These are phyloP conservation scores for Neospermospora avenae DNA, from an alignment of 2,329 filamentous ascomycete species.

Conservation along the genomic window DNA sequence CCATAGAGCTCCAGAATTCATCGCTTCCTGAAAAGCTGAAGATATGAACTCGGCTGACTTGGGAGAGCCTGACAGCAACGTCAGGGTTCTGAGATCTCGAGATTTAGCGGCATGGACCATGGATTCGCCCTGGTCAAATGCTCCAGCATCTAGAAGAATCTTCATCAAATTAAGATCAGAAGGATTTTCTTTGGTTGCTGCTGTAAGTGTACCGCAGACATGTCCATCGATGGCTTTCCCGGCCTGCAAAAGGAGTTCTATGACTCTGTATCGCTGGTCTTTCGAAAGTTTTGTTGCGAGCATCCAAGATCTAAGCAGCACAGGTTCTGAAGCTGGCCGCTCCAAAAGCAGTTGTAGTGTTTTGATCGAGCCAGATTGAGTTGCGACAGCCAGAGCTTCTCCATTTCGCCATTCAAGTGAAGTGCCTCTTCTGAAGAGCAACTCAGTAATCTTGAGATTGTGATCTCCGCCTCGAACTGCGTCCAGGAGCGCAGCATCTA, in stretches of 20 bases:
- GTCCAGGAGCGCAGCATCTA: constrained; percentile 16
- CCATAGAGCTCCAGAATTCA: constrained; percentile 49
- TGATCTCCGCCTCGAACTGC: constrained; percentile 16
- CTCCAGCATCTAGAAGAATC: constrained; percentile 48
- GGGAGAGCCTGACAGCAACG: constrained; percentile 9
- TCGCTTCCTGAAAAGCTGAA: constrained; percentile 45
- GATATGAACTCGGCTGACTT: constrained; percentile 33
- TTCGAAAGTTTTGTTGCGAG: constrained; percentile 6
- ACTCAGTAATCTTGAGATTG: constrained; percentile 6
- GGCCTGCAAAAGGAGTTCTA: constrained; percentile 16
- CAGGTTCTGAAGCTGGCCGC: constrained; percentile 1
- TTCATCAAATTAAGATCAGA: constrained; percentile 38
- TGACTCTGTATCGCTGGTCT: constrained; percentile 11
- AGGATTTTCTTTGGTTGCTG: constrained; percentile 10
- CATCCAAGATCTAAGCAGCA: constrained; percentile 14
- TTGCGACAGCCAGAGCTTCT: constrained; percentile 15
- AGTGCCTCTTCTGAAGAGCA: constrained; percentile 12
- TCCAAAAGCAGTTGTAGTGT: constrained; percentile 13
- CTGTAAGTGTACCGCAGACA: constrained; percentile 14
- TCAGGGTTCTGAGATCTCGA: constrained; percentile 15
- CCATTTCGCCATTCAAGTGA: constrained; percentile 20
- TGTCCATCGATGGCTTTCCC: constrained; percentile 18
- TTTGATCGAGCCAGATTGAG: constrained; percentile 8
- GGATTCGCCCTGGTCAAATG: constrained; percentile 50
- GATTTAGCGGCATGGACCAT: constrained; percentile 33